These are phyloP conservation scores for Dysphania ambrosioides DNA, from an alignment of 148 eudicot genomes.

Conservation along the genomic window DNA sequence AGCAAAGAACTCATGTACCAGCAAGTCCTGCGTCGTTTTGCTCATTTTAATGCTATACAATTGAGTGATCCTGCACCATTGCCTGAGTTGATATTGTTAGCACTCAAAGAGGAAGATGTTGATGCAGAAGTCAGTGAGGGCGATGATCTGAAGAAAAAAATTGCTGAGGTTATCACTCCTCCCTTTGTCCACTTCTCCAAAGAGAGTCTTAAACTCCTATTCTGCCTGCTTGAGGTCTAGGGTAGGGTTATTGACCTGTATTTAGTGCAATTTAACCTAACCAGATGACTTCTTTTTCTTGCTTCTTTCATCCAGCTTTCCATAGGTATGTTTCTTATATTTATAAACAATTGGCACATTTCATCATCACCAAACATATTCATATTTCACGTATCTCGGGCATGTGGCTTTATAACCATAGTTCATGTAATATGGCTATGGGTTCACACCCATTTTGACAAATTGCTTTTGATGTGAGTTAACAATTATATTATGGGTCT, in stretches of 20 bases:
- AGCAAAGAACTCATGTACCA: constrained; percentile 99
- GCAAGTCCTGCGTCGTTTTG: constrained; percentile 88
- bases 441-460: not conserved
- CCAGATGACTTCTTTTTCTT: not conserved
- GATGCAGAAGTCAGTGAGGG: constrained; percentile 51
- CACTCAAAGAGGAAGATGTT: constrained; percentile 76
- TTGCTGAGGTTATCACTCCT: constrained; percentile 55
- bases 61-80: constrained; percentile 85
- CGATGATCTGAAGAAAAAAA: constrained; percentile 67
- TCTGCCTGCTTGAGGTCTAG: not conserved
- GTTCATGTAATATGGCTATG: not conserved
- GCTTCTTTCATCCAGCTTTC: not conserved
- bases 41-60: constrained; percentile 93
- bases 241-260: not conserved
- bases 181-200: not conserved
- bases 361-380: not conserved
- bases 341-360: not conserved
- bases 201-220: not conserved
- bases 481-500: constrained; percentile 4
- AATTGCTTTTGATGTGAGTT: not conserved
- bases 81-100: constrained; percentile 59
- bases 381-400: not conserved
- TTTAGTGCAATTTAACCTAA: not conserved
- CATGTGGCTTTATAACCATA: not conserved
- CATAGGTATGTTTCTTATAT: not conserved